phyloP scores from a whole-genome alignment of 345 rosid genomes.

The Melastoma malabathricum region DNA sequence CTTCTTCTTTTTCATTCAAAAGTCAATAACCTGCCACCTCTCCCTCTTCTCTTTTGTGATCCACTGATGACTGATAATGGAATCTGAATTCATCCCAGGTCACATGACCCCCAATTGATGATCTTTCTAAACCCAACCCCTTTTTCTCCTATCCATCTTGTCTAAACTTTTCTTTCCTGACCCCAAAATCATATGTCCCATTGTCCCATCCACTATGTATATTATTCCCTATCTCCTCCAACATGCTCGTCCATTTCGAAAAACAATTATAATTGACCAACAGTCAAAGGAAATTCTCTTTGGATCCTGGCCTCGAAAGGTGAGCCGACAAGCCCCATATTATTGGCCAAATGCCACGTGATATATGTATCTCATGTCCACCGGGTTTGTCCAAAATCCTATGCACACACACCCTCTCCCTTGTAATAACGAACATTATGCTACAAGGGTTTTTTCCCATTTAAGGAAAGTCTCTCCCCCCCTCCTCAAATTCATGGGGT shows the following conservation, averaged over 20 bases:
- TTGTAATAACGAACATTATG: not conserved
- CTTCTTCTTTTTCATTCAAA: no score
- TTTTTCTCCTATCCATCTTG: constrained; percentile 20
- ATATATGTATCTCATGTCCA: constrained; percentile 14
- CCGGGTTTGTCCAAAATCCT: constrained; percentile 12
- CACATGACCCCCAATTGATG: constrained; percentile 1
- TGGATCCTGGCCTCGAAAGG: constrained; percentile 27
- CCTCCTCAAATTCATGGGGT: no score
- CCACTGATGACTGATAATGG: not conserved
- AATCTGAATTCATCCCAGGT: constrained; percentile 12
- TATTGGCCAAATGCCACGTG: constrained; percentile 26
- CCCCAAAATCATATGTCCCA: not conserved
- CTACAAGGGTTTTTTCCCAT: not conserved
- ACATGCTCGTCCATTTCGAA: constrained; percentile 26
- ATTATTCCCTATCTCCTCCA: constrained; percentile 14
- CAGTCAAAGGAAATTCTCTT: constrained; percentile 12
- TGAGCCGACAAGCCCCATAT: constrained; percentile 52
- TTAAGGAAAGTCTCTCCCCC: not conserved
- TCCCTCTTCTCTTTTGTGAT: no score
- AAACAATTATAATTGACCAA: constrained; percentile 1
- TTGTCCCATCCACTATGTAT: no score
- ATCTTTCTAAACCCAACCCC: not conserved
- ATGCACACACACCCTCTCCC: constrained; percentile 6
- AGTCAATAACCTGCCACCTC: no score
- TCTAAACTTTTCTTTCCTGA: constrained; percentile 9